These are phyloP conservation scores for Ustanciosporium gigantosporum DNA, from an alignment of 1,284 basidiomycete genomes.

Conservation along the genomic window DNA sequence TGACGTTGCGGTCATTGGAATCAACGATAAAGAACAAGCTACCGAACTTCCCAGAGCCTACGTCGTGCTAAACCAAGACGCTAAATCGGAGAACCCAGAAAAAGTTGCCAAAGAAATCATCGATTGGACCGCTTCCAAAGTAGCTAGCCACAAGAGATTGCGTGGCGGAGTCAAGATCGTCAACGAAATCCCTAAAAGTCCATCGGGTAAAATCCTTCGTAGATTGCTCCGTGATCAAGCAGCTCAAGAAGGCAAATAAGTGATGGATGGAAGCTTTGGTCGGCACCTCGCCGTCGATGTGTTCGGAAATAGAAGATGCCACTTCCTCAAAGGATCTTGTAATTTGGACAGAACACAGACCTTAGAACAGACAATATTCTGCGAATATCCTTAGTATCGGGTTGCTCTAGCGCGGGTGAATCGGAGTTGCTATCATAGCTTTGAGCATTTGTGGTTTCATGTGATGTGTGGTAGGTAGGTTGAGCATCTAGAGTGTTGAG, in stretches of 20 bases:
- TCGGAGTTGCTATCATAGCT: no score
- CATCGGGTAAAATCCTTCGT: slow-evolving; percentile 57
- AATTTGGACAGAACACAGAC: no score
- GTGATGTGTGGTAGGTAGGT: no score
- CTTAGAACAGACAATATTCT: no score
- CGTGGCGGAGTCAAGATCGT: slow-evolving; percentile 56
- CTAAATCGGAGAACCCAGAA: slow-evolving; percentile 31
- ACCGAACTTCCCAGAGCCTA: slow-evolving; percentile 58
- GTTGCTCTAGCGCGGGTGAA: no score
- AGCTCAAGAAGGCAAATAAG: slow-evolving; percentile 25
- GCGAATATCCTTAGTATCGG: no score
- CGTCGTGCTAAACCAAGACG: slow-evolving; percentile 47
- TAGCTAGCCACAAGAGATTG: slow-evolving; percentile 61
- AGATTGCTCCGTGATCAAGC: slow-evolving; percentile 48
- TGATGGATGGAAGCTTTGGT: no score
- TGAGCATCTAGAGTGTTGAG: no score
- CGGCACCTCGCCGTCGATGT: no score
- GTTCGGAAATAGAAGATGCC: no score
- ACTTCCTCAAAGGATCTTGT: no score
- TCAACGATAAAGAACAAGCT: slow-evolving; percentile 28
- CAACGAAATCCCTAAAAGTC: slow-evolving; percentile 53
- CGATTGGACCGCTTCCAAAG: slow-evolving; percentile 52
- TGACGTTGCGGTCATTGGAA: slow-evolving; percentile 37
- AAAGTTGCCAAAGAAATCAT: slow-evolving; percentile 51
- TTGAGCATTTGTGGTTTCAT: no score